Base-by-base conservation (phyloP, 2,329 filamentous ascomycete genomes). In the Fusarium dimerum region DNA sequence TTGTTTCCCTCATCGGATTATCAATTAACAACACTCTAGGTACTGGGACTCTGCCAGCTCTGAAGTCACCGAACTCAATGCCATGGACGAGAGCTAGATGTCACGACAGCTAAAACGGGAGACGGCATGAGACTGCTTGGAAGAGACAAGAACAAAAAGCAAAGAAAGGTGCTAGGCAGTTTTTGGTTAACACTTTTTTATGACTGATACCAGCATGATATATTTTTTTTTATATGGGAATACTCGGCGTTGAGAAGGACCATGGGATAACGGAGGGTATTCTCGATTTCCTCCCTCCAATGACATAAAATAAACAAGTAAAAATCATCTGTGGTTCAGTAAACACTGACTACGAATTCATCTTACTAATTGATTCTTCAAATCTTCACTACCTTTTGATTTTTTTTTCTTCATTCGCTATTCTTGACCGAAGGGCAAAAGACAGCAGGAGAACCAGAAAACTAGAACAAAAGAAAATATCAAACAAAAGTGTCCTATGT, bases 1-100 rank as follows among this genome's bases (percentile, higher is more conserved):
- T 17, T 36, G 34, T 8, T 16, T 42, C n/a, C 16, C 10, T 26
- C 1, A 9, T 16, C 13, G 41, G 26, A 13, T 16, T 47, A 60
- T 67, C 57, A 66, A 59, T 40, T 50, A 48, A 58, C 17, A 43
- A 11, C 38, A 18, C 12, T 30, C 30, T 47, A 83, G 80, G 20
- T 84, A 87, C 72, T 88, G 85, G 84, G 83, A 74, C 62, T 75
- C 84, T 3, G 78, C 81, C n/a, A 78, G 70, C 18, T 77, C 77
- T 30, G 73, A 84, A 57, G 82, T 88, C 59, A 88, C 80, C 6
- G 81, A 86, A 65, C 74, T 79, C 29, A 61, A 68, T 45, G 69
- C 70, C 34, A 75, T 76, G 64, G 72, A 74, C n/a, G 71, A 55
- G 46, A 51, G 57, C 54, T 56, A 29, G 51, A 44, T n/a, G 30